Conservation (phyloP, 352 stramenopile species). For the Phytophthora tubulina region DNA sequence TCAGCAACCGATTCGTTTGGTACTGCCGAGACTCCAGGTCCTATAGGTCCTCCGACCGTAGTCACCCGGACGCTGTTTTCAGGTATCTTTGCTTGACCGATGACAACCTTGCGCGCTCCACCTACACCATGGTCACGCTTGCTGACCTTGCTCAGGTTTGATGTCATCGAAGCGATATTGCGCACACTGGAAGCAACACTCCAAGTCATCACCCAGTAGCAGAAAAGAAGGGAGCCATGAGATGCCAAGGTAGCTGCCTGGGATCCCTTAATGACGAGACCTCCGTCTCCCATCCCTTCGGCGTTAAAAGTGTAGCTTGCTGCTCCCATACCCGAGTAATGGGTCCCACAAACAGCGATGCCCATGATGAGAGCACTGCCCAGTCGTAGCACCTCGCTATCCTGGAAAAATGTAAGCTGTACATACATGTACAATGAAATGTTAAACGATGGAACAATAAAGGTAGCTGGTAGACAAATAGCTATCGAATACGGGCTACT, state of each 20-base stretch:
- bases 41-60: constrained; percentile 3
- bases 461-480: background rate
- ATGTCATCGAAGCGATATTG: constrained; percentile 37
- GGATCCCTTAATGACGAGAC: constrained; percentile 48
- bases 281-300: constrained; percentile 31
- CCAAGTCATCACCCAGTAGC: constrained; percentile 68
- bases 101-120: constrained; percentile 21
- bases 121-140: constrained; percentile 21
- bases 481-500: background rate
- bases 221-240: constrained; percentile 56
- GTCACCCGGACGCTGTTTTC: constrained; percentile 13
- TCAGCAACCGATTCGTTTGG: constrained; percentile 25
- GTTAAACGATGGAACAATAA: background rate
- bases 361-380: constrained; percentile 71
- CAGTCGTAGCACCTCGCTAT: constrained; percentile 57
- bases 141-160: constrained; percentile 32
- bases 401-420: constrained; percentile 74
- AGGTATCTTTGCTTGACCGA: constrained; percentile 22
- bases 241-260: constrained; percentile 49
- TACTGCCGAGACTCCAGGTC: background rate
- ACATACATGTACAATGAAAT: background rate
- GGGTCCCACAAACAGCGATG: constrained; percentile 68
- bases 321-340: constrained; percentile 66
- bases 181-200: constrained; percentile 41
- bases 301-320: constrained; percentile 51